Evolutionary conservation across 441 rosid species (phyloP), one percentile per base, ranked within the genome.

Genomic region (Erysimum cheiri): DNA sequence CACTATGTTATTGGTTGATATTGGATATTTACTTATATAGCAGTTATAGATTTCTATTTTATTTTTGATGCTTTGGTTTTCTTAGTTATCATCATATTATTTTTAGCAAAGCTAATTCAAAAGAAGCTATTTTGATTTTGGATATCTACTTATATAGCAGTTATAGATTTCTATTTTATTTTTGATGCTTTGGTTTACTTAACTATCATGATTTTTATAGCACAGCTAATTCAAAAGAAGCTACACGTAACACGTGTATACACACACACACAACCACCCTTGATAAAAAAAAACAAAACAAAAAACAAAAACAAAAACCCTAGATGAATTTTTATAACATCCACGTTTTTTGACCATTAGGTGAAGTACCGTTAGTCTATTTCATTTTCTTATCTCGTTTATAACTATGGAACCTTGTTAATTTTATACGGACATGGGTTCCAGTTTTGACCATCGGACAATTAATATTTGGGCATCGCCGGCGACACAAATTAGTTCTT

Each of bases 361-460:
- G 68, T 39, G 15, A 64, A 46, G 17, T 53, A 52, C 22, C 1
- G 22, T 19, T 19, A 19, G 24, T 22, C 29, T 33, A 67, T 19
- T 41, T 61, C 36, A 33, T 41, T 29, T 60, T 49, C 11, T 60
- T n/a, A n/a, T n/a, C 6, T 17, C 60, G 8, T 32, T 48, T 39
- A 49, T 0, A 22, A 22, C 24, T 12, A 37, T 37, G 47, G 17
- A 11, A 22, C 32, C 12, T 37, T 11, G 37, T 37, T 12, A 11
- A 0, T 22, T 26, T 11, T 19, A n/a, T n/a, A n/a, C n/a, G n/a
- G n/a, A n/a, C n/a, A n/a, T n/a, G n/a, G n/a, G n/a, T n/a, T n/a
- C n/a, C n/a, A n/a, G n/a, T n/a, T n/a, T n/a, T n/a, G n/a, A n/a
- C n/a, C n/a, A n/a, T n/a, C n/a, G n/a, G n/a, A n/a, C n/a, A n/a